These are phyloP conservation scores for Lactarius tabidus DNA, from an alignment of 768 basidiomycete species.

Conservation along the genomic window DNA sequence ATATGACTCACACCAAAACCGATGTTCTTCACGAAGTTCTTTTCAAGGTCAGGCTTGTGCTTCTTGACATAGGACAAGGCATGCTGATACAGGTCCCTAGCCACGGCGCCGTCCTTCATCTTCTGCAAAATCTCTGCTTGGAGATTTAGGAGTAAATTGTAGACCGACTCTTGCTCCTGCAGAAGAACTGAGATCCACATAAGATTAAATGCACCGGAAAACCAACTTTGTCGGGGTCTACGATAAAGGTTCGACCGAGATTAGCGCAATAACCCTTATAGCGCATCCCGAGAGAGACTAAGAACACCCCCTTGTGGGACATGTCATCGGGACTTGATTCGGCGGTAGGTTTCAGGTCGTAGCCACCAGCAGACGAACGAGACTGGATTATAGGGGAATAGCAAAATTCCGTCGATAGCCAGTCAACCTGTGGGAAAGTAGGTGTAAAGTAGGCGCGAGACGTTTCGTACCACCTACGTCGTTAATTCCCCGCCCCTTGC, in stretches of 20 bases:
- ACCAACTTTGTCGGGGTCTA: constrained; percentile 82
- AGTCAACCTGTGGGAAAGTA: constrained; percentile 62
- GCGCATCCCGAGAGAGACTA: constrained; percentile 83
- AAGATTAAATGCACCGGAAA: neutral
- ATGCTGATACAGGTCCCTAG: constrained; percentile 79
- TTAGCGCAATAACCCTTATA: constrained; percentile 94
- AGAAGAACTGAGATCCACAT: constrained; percentile 6
- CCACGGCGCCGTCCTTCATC: constrained; percentile 73
- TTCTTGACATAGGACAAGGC: constrained; percentile 65
- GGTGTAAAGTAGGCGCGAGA: constrained; percentile 14
- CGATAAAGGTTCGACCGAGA: constrained; percentile 90
- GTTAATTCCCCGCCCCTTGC: constrained; percentile 62
- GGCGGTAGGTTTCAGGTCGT: constrained; percentile 84
- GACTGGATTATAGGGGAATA: constrained; percentile 97
- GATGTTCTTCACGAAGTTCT: constrained; percentile 80
- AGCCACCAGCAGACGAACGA: constrained; percentile 73
- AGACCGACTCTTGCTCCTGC: constrained; percentile 90
- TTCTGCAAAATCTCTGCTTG: constrained; percentile 71
- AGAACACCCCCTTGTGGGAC: constrained; percentile 82
- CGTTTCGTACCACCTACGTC: constrained; percentile 50
- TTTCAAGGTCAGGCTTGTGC: constrained; percentile 79
- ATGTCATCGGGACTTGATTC: constrained; percentile 82
- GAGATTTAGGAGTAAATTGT: constrained; percentile 69
- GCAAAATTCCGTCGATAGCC: constrained; percentile 86
- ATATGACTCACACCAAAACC: constrained; percentile 73